Percentiles rank a stretch among this genome's conserved stretches.
Conservation (phyloP, 371 early-diverging fungal genomes). For the Smittium culicis region DNA sequence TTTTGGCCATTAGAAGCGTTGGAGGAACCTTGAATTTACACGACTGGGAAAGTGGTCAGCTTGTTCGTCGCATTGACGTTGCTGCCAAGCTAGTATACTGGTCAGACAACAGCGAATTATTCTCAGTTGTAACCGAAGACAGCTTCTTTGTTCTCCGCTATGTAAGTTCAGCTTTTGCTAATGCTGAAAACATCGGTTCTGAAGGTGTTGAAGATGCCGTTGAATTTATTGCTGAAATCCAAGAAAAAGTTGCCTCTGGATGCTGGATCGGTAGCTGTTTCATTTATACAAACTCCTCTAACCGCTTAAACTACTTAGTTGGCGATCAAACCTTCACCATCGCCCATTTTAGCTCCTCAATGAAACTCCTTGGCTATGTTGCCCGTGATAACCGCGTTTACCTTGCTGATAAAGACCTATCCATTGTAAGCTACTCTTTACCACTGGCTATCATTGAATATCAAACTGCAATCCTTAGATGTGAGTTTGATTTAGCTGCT, state of each 20-base stretch:
- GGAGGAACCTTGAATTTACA: constrained; percentile 66
- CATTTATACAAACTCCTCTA: constrained; percentile 78
- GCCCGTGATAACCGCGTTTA: constrained; percentile 88
- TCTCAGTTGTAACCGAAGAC: constrained; percentile 83
- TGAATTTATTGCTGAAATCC: constrained; percentile 82
- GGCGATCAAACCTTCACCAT: constrained; percentile 84
- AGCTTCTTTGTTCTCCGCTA: constrained; percentile 82
- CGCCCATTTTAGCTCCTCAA: constrained; percentile 81
- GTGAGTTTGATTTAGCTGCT: constrained; percentile 70
- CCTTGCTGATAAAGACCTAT: constrained; percentile 85
- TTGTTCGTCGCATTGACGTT: constrained; percentile 89
- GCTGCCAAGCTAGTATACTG: constrained; percentile 76
- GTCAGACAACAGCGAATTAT: constrained; percentile 86
- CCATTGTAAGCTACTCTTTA: constrained; percentile 74
- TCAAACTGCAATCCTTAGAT: constrained; percentile 87
- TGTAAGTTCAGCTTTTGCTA: constrained; percentile 64
- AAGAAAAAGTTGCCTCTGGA: constrained; percentile 79
- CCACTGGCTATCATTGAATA: constrained; percentile 89
- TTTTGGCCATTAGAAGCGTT: constrained; percentile 74
- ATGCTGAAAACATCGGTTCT: constrained; percentile 54
- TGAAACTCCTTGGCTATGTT: constrained; percentile 86
- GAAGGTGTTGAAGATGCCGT: constrained; percentile 95
- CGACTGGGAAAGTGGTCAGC: constrained; percentile 87
- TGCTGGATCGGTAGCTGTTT: constrained; percentile 97
- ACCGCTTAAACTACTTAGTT: constrained; percentile 88